phyloP scores from a whole-genome alignment of 805 yeast genomes.

The Candida peoriensis region DNA sequence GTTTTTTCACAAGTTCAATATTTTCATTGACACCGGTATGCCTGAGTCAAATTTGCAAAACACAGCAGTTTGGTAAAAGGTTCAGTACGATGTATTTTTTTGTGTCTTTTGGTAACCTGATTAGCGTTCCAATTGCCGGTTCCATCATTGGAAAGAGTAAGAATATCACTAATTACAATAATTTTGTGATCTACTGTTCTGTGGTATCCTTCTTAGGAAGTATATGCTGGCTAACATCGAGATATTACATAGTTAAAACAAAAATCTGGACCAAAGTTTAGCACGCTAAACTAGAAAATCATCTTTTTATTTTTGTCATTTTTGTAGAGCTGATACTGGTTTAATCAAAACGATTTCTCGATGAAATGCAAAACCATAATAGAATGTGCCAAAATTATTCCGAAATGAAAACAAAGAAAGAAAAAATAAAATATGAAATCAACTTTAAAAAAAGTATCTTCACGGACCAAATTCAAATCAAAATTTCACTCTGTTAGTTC shows the following conservation, averaged over 20 bases:
- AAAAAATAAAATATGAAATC: too few relatives aligned
- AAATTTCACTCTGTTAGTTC: too few relatives aligned
- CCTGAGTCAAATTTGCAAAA: conserved; percentile 48
- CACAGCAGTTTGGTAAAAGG: conserved; percentile 45
- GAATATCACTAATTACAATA: conserved; percentile 4
- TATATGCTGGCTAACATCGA: conserved; percentile 5
- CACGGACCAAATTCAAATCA: too few relatives aligned
- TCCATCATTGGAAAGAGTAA: conserved; percentile 39
- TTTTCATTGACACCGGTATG: conserved; percentile 34
- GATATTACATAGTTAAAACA: conserved; percentile 12
- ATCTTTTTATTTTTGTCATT: too few relatives aligned
- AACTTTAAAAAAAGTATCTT: too few relatives aligned
- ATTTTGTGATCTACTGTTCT: conserved; percentile 25
- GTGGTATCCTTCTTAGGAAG: conserved; percentile 8
- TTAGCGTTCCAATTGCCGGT: conserved; percentile 45
- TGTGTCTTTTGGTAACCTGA: conserved; percentile 46
- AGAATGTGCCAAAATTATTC: too few relatives aligned
- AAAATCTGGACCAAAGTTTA: conserved; percentile 8
- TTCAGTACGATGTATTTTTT: conserved; percentile 53
- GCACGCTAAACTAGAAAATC: too few relatives aligned
- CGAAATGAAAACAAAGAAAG: too few relatives aligned
- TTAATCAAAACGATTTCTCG: too few relatives aligned
- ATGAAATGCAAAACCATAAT: too few relatives aligned
- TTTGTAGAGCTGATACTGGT: too few relatives aligned
- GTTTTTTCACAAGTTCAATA: conserved; percentile 48